Evolutionary conservation across 192 early-diverging fungal genomes (phyloP).

Genomic region (Phlyctochytrium planicorne): DNA sequence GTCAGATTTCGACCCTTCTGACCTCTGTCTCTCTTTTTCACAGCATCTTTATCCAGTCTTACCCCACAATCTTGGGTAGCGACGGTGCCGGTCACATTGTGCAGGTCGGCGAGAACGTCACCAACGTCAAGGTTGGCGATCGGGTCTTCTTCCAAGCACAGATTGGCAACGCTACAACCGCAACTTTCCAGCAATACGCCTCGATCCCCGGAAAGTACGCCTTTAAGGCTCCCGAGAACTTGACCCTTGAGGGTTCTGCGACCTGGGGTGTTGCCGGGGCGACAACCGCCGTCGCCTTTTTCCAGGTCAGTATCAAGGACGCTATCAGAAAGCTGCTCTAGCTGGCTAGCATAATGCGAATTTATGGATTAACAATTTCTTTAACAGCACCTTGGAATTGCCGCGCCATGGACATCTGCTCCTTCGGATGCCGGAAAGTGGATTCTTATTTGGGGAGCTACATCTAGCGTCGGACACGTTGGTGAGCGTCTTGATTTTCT

Average conservation of each 20-base stretch:
- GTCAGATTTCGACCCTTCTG: no score
- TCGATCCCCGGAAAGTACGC: neutral
- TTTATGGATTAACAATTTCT: neutral
- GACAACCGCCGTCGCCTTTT: neutral
- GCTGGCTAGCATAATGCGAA: no score
- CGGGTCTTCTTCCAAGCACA: slow-evolving; percentile 14
- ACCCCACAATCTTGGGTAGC: slow-evolving; percentile 15
- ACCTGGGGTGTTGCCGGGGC: slow-evolving; percentile 7
- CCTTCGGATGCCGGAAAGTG: neutral
- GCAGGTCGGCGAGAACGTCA: slow-evolving; percentile 2
- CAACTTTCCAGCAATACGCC: slow-evolving; percentile 18
- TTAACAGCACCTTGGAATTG: neutral
- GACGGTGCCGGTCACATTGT: slow-evolving; percentile 18
- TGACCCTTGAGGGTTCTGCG: slow-evolving; percentile 18
- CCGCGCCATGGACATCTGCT: neutral
- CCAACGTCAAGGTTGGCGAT: slow-evolving; percentile 8
- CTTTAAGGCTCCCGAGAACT: slow-evolving; percentile 5
- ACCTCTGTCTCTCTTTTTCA: no score
- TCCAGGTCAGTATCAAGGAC: neutral
- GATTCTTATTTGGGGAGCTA: slow-evolving; percentile 25
- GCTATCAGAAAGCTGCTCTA: no score
- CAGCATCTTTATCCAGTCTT: slow-evolving; percentile 11
- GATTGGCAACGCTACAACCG: slow-evolving; percentile 10
- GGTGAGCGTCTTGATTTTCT: slow-evolving; percentile 1
- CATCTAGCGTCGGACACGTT: slow-evolving; percentile 10